A percentile compares a stretch with the other conserved stretches of the same genome.
Conservation (phyloP, 768 basidiomycete species). For the Panaeolus papilionaceus region DNA sequence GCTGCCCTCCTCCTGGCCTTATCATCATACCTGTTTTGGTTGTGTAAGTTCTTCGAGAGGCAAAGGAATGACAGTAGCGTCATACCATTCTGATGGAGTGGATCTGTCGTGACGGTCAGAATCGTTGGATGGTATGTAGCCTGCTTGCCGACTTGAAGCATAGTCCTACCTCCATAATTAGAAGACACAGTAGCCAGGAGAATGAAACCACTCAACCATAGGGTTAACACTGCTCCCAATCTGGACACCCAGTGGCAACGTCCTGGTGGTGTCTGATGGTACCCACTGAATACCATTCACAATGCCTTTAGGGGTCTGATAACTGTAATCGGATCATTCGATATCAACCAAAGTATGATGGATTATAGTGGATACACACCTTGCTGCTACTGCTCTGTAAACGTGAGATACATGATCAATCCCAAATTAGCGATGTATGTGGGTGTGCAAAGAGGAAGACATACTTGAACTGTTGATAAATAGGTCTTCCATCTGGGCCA, state of each 20-base stretch:
- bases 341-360: conserved; percentile 21
- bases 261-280: conserved; percentile 70
- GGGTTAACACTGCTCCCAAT: conserved; percentile 47
- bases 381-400: conserved; percentile 73
- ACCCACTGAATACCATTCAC: conserved; percentile 73
- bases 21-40: conserved; percentile 2
- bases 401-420: conserved; percentile 29
- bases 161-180: background rate
- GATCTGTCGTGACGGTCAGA: conserved; percentile 12
- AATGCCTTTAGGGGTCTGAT: conserved; percentile 71
- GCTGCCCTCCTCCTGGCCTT: conserved; percentile 9
- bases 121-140: conserved; percentile 16
- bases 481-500: conserved; percentile 62
- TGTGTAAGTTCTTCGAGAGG: background rate
- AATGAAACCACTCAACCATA: background rate
- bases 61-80: background rate
- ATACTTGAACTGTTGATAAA: conserved; percentile 81
- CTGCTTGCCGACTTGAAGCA: background rate
- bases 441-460: conserved; percentile 26
- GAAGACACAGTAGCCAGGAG: conserved; percentile 44
- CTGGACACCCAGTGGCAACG: conserved; percentile 63
- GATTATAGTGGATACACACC: conserved; percentile 48
- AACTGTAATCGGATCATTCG: conserved; percentile 51
- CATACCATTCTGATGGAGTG: conserved; percentile 8
- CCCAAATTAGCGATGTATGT: conserved; percentile 17